A percentile compares a stretch with the other conserved stretches of the same genome.
phyloP scores from a whole-genome alignment of 2,329 filamentous ascomycete genomes.

The Fusarium staphyleae region DNA sequence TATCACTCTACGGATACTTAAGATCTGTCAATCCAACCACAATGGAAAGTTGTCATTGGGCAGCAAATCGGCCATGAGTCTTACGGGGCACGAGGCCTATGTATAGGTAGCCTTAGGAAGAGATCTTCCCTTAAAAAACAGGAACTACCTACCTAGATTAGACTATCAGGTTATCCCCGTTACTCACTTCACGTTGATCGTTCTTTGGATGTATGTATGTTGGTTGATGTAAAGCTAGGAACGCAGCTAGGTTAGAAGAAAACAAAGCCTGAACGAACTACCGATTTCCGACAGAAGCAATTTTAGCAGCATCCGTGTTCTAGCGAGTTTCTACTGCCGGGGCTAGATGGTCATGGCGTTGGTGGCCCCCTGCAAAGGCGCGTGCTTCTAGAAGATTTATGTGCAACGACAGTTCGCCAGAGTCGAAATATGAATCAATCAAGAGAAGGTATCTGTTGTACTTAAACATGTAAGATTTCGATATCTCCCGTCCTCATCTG shows the following conservation, averaged over 20 bases:
- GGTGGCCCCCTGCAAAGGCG: conserved; percentile 29
- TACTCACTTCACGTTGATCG: neutral
- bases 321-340: conserved; percentile 41
- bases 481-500: neutral
- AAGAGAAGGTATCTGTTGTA: too few relatives aligned
- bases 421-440: neutral
- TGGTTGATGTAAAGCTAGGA: conserved; percentile 19
- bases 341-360: conserved; percentile 37
- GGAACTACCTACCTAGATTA: too few relatives aligned
- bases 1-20: too few relatives aligned
- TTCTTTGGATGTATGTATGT: conserved; percentile 4
- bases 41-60: too few relatives aligned
- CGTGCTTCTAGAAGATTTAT: conserved; percentile 28
- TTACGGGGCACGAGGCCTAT: too few relatives aligned
- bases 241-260: conserved; percentile 6
- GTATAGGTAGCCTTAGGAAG: too few relatives aligned
- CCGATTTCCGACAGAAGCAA: conserved; percentile 29
- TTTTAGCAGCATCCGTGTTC: conserved; percentile 32
- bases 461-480: neutral
- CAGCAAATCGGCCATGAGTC: too few relatives aligned
- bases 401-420: neutral
- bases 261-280: conserved; percentile 1
- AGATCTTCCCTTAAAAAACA: too few relatives aligned
- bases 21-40: too few relatives aligned
- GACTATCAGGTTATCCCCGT: too few relatives aligned